These are phyloP conservation scores for Daldinia sp. DNA, from an alignment of 2,329 filamentous ascomycete genomes.

Conservation along the genomic window DNA sequence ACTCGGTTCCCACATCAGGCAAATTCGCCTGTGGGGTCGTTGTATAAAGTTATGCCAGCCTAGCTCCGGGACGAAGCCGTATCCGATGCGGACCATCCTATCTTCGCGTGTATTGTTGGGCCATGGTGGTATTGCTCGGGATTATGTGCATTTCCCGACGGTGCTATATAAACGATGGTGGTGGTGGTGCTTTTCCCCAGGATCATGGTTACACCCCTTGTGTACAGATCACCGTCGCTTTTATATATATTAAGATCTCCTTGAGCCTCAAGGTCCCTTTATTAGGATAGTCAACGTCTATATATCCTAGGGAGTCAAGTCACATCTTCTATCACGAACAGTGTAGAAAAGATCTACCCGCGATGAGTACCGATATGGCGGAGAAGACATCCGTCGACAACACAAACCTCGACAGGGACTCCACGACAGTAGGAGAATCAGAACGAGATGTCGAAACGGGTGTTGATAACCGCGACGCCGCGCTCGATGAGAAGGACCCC, in stretches of 20 bases:
- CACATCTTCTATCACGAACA: not conserved
- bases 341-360: not conserved
- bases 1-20: not conserved
- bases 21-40: constrained; percentile 1
- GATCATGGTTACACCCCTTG: not conserved
- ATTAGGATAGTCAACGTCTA: not conserved
- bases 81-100: constrained; percentile 11
- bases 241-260: not conserved
- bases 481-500: constrained; percentile 49
- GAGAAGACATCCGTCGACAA: constrained; percentile 10
- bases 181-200: not conserved
- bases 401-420: constrained; percentile 4
- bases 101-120: too few species aligned
- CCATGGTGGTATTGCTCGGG: too few species aligned
- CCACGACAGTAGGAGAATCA: constrained; percentile 1
- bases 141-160: not conserved
- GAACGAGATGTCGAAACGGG: constrained; percentile 22
- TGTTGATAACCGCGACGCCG: not conserved
- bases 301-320: not conserved
- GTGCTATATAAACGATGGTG: constrained; percentile 15
- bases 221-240: not conserved
- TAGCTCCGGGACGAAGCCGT: constrained; percentile 11
- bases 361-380: constrained; percentile 10
- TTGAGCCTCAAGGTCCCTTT: not conserved
- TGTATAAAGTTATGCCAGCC: constrained; percentile 27